Conservation (phyloP, 1,284 basidiomycete genomes). For the Microbotryum intermedium region DNA sequence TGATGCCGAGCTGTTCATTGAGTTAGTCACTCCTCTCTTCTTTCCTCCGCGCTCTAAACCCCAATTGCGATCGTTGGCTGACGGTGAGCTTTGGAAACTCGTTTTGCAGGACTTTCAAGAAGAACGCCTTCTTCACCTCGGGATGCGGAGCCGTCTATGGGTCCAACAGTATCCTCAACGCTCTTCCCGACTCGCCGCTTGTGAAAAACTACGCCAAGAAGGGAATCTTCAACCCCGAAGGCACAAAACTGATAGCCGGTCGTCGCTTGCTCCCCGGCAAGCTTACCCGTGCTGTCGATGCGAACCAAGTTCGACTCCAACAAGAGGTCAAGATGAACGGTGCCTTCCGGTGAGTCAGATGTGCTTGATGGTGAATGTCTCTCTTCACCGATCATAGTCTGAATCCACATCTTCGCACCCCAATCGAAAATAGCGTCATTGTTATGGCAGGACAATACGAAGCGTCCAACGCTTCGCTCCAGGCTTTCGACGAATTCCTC, state of each 20-base stretch:
- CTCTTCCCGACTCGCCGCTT: constrained; percentile 29
- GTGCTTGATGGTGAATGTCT: not conserved
- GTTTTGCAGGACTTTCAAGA: constrained; percentile 29
- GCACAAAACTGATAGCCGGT: constrained; percentile 28
- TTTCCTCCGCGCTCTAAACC: not conserved
- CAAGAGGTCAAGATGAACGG: constrained; percentile 37
- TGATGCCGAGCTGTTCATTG: constrained; percentile 33
- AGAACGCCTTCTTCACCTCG: constrained; percentile 34
- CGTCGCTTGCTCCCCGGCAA: constrained; percentile 34
- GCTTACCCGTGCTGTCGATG: constrained; percentile 33
- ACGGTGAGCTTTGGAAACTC: not conserved
- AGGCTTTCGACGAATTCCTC: constrained; percentile 30
- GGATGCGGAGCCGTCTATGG: constrained; percentile 36
- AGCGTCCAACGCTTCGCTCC: constrained; percentile 14
- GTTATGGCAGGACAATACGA: constrained; percentile 29
- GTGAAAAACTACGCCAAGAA: constrained; percentile 28
- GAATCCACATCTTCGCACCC: not conserved
- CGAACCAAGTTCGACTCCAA: constrained; percentile 35
- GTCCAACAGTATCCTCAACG: constrained; percentile 31
- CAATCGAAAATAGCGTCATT: constrained; percentile 16
- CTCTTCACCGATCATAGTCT: not conserved
- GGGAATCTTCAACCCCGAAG: constrained; percentile 31
- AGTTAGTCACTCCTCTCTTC: not conserved
- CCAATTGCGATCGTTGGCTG: not conserved
- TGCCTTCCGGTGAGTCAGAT: constrained; percentile 29